A percentile compares a stretch with the other conserved stretches of the same genome.
These are phyloP conservation scores for Colletotrichum truncatum DNA, from an alignment of 2,329 filamentous ascomycete genomes.

Conservation along the genomic window DNA sequence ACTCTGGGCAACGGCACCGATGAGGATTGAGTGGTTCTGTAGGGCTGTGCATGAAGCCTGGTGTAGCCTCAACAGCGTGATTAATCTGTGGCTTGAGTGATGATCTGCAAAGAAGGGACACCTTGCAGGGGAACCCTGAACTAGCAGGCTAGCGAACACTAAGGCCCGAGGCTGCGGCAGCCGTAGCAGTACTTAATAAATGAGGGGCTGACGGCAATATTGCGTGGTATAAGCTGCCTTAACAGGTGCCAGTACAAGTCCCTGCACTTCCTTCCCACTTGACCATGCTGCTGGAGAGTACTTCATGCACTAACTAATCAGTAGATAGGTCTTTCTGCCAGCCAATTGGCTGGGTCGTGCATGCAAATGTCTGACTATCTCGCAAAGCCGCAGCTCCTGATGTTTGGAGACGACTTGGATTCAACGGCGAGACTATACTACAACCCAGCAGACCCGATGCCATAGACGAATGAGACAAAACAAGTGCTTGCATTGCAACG, in stretches of 20 bases:
- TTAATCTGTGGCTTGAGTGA: slow-evolving; percentile 25
- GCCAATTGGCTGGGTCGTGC: neutral
- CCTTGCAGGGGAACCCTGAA: slow-evolving; percentile 15
- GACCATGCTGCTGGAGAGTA: too few relatives aligned
- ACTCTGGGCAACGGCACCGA: neutral
- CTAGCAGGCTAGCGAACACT: neutral
- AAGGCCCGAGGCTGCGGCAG: slow-evolving; percentile 11
- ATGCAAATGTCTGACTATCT: neutral
- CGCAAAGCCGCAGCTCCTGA: neutral
- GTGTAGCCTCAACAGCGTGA: slow-evolving; percentile 11
- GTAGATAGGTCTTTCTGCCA: too few relatives aligned
- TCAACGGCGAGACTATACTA: slow-evolving; percentile 2
- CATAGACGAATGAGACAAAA: slow-evolving; percentile 12
- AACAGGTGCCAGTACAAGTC: too few relatives aligned
- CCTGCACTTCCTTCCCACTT: neutral
- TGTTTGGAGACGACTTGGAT: neutral
- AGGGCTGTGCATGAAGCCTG: slow-evolving; percentile 22
- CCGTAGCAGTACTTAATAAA: neutral
- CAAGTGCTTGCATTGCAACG: slow-evolving; percentile 4
- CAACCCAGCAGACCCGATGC: neutral
- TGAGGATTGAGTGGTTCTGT: slow-evolving; percentile 1
- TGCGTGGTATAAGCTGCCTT: too few relatives aligned
- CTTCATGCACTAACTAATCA: too few relatives aligned
- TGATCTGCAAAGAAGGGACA: slow-evolving; percentile 23
- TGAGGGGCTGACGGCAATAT: neutral